Evolutionary conservation across 139 green algal genomes (phyloP).

Genomic region (Chlorella sp.): DNA sequence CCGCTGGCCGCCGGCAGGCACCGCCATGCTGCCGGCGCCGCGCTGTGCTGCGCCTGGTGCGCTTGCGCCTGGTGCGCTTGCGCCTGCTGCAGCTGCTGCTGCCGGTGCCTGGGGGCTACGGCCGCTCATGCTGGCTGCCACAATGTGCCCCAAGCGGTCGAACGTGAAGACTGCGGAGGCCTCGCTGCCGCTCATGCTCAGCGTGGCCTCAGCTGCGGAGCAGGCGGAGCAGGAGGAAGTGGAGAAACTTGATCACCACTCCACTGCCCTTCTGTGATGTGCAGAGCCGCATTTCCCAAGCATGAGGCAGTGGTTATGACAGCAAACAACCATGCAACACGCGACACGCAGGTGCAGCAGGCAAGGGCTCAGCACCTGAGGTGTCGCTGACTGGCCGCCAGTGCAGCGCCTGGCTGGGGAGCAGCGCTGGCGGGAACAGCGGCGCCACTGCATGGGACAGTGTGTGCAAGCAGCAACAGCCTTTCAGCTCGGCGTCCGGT

Average conservation of each 20-base stretch:
- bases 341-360: no score
- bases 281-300: no score
- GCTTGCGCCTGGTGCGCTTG: neutral
- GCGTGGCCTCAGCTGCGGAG: neutral
- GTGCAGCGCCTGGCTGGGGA: slow-evolving; percentile 9
- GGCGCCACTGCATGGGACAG: slow-evolving; percentile 13
- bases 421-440: slow-evolving; percentile 12
- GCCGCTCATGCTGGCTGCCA: neutral
- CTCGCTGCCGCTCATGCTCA: neutral
- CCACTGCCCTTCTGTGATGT: no score
- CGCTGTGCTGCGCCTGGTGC: neutral
- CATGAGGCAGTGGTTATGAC: no score
- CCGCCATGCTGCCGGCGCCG: slow-evolving; percentile 2
- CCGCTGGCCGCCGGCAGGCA: neutral
- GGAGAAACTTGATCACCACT: no score
- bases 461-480: no score
- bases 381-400: neutral
- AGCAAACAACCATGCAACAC: neutral
- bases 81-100: neutral
- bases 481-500: no score
- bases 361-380: neutral
- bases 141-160: neutral
- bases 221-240: neutral
- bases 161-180: neutral
- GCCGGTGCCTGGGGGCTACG: neutral